Conservation (phyloP, 1,284 basidiomycete species). For the Austropuccinia psidii region DNA sequence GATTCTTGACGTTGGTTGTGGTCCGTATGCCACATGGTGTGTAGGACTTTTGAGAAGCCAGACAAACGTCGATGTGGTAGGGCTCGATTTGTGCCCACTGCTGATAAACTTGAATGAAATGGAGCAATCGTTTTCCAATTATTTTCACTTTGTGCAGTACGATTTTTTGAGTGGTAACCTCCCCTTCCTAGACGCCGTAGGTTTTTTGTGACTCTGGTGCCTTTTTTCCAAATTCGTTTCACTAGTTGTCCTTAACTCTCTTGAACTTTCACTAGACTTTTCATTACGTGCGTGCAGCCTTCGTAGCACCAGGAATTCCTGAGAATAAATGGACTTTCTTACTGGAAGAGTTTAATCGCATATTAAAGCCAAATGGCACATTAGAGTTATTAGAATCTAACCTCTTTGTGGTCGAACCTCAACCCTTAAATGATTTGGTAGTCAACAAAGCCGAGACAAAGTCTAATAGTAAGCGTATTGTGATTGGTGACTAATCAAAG, state of each 20-base stretch:
- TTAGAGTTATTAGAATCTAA: slow-evolving; percentile 22
- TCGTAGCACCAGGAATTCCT: slow-evolving; percentile 9
- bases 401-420: not conserved
- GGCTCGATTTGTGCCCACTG: slow-evolving; percentile 20
- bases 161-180: slow-evolving; percentile 7
- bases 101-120: not conserved
- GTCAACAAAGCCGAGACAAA: not conserved
- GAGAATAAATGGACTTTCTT: slow-evolving; percentile 12
- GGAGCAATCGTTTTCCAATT: not conserved
- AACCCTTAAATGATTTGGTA: not conserved
- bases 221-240: too few species aligned
- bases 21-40: slow-evolving; percentile 27
- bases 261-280: not conserved
- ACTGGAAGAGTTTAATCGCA: slow-evolving; percentile 10
- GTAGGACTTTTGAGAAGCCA: not conserved
- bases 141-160: slow-evolving; percentile 4
- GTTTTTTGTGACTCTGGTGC: not conserved
- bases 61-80: not conserved
- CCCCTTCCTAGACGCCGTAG: slow-evolving; percentile 16
- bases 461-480: too few species aligned
- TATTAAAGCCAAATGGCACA: not conserved
- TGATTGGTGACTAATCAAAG: too few species aligned
- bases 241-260: not conserved
- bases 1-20: slow-evolving; percentile 26
- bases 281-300: slow-evolving; percentile 28